These are phyloP conservation scores for Trichoderma harzianum DNA, from an alignment of 2,329 filamentous ascomycete genomes.

Conservation along the genomic window DNA sequence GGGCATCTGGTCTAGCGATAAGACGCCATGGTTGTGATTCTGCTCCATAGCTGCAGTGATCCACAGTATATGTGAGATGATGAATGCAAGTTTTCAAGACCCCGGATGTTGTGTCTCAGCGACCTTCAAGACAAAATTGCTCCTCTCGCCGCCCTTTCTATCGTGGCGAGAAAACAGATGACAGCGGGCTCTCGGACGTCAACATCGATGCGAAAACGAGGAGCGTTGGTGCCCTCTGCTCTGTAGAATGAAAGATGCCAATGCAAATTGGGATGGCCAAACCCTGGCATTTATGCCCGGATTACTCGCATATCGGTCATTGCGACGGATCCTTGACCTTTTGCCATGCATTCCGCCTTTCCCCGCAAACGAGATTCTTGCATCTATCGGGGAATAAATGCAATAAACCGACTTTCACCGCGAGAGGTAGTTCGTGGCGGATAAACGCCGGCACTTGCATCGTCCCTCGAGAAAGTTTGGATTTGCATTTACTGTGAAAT, in stretches of 20 bases:
- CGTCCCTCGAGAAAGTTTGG: not conserved
- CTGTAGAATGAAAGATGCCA: not conserved
- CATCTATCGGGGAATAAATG: not conserved
- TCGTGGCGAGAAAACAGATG: not conserved
- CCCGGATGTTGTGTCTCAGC: not conserved
- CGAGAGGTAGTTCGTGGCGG: not conserved
- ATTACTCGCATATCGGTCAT: not conserved
- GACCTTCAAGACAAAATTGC: not conserved
- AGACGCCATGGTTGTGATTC: not conserved
- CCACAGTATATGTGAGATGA: not conserved
- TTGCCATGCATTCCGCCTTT: not conserved
- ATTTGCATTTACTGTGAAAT: not conserved
- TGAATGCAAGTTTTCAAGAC: not conserved
- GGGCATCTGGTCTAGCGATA: constrained; percentile 54
- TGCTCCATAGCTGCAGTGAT: constrained; percentile 15
- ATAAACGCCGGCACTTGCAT: not conserved
- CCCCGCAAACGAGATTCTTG: constrained; percentile 3
- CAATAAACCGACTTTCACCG: not conserved
- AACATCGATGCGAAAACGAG: constrained; percentile 1
- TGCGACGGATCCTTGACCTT: not conserved
- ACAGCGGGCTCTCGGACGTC: not conserved
- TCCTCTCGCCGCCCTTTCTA: not conserved
- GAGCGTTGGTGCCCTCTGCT: not conserved
- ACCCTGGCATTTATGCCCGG: constrained; percentile 1
- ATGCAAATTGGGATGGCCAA: not conserved